Evolutionary conservation across 2,329 filamentous ascomycete genomes (phyloP), one percentile per base, ranked within the genome.

Genomic region (Diaporthe capsici): DNA sequence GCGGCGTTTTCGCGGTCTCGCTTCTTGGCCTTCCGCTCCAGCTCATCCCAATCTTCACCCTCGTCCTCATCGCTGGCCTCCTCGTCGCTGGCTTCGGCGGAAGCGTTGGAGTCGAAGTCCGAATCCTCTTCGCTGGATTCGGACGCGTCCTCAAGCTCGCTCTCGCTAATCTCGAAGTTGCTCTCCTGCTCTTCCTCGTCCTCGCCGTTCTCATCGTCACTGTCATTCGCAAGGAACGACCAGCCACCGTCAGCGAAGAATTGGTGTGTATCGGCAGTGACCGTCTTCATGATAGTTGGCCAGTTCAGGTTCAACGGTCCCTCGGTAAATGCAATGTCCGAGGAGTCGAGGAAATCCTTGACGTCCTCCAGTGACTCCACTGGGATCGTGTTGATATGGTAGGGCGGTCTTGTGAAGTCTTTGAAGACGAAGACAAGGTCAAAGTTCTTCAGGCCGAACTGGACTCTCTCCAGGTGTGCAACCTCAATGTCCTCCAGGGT

Each of bases 261-360:
- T 80, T 94, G 92, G 83, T 99, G 96, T 2, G 97, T 95, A 82
- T 99, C 96, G 49, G 94, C 93, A 28, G 94, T 96, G 37, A 99
- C 96, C 0, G 97, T 99, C 90, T 99, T 99, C 95, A 99, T 99
- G 82, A 99, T 99, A 22, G 96, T 98, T 15, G 94, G 94, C 97
- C 97, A 99, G 89, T 98, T 98, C 75, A 99, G 90, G 87, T 99
- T 99, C 79, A 99, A 92, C 1, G 96, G 97, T 75, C 97, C 97
- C 85, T 99, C 97, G 17, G 92, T 94, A 87, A 93, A 98, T 25
- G 97, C 93, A 82, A 99, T 98, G 82, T 99, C 96, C 65, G 97
- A 96, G 1, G 94, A 96, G 84, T 99, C 96, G 13, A 99, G 91
- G 93, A 97, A 99, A 82, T 99, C 97, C 85, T 98, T 98, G 79